Percentiles rank a stretch among this genome's conserved stretches.
phyloP scores from a whole-genome alignment of 768 basidiomycete species.

The Fibroporia radiculosa region DNA sequence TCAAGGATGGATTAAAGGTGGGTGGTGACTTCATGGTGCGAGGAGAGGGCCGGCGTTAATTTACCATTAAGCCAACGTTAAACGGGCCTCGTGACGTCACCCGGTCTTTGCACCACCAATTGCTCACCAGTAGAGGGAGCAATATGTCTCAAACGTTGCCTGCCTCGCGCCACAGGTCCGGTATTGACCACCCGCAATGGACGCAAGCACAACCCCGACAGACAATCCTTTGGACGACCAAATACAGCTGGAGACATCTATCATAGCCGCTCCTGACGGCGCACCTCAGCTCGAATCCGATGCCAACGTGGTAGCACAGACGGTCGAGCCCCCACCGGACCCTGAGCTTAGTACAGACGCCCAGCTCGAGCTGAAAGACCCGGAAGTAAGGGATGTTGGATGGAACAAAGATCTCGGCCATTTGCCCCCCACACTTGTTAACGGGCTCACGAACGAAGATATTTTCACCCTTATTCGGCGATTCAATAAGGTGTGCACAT shows the following conservation, averaged over 20 bases:
- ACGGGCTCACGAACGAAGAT: slow-evolving; percentile 32
- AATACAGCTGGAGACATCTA: neutral
- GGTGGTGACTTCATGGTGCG: too few relatives aligned
- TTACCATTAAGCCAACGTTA: too few relatives aligned
- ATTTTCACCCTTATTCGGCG: slow-evolving; percentile 30
- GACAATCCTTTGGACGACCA: too few relatives aligned
- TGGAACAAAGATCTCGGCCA: slow-evolving; percentile 15
- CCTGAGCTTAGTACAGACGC: slow-evolving; percentile 8
- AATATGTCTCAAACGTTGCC: too few relatives aligned
- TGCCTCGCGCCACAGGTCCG: too few relatives aligned
- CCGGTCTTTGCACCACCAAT: too few relatives aligned
- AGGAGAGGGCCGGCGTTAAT: too few relatives aligned
- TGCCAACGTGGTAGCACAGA: slow-evolving; percentile 2
- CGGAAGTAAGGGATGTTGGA: slow-evolving; percentile 20
- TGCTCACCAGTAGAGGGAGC: too few relatives aligned
- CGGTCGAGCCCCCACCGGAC: slow-evolving; percentile 12
- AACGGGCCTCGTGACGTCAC: too few relatives aligned
- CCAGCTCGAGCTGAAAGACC: slow-evolving; percentile 17
- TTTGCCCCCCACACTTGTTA: slow-evolving; percentile 23
- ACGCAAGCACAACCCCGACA: too few relatives aligned
- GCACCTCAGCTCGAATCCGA: neutral
- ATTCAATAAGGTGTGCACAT: slow-evolving; percentile 32
- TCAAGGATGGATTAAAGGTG: too few relatives aligned
- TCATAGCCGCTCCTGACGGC: neutral
- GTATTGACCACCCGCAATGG: too few relatives aligned